phyloP scores from a whole-genome alignment of 2,329 filamentous ascomycete genomes.

The Alternaria longipes region DNA sequence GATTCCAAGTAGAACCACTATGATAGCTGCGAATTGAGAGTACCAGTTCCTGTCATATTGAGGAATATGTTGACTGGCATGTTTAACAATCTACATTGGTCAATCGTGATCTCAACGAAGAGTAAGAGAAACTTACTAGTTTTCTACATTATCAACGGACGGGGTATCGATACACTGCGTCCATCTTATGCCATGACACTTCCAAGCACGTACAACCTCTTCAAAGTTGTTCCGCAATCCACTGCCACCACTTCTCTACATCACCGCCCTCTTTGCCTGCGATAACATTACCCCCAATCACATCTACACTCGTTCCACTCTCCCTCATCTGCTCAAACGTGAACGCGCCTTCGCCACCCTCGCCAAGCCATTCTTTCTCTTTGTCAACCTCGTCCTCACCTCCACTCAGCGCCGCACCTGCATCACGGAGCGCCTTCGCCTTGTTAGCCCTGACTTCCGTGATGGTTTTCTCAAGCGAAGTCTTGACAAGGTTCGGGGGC shows the following conservation, averaged over 20 bases:
- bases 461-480: constrained; percentile 81
- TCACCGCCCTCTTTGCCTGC: constrained; percentile 68
- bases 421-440: constrained; percentile 81
- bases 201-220: background rate
- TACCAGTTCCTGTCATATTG: background rate
- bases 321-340: constrained; percentile 83
- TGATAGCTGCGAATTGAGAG: background rate
- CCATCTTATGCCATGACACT: background rate
- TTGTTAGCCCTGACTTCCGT: constrained; percentile 77
- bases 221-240: constrained; percentile 81
- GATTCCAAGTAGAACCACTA: background rate
- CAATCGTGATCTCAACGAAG: background rate
- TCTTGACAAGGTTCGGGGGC: constrained; percentile 78
- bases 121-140: background rate
- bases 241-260: constrained; percentile 86
- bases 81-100: background rate
- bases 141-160: background rate
- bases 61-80: background rate
- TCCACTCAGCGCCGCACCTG: constrained; percentile 72
- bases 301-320: constrained; percentile 79
- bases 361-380: constrained; percentile 80
- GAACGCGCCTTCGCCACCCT: constrained; percentile 80
- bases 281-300: constrained; percentile 77
- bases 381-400: constrained; percentile 67
- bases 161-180: background rate